phyloP scores from a whole-genome alignment of 345 rosid species.

The Camelina neglecta region DNA sequence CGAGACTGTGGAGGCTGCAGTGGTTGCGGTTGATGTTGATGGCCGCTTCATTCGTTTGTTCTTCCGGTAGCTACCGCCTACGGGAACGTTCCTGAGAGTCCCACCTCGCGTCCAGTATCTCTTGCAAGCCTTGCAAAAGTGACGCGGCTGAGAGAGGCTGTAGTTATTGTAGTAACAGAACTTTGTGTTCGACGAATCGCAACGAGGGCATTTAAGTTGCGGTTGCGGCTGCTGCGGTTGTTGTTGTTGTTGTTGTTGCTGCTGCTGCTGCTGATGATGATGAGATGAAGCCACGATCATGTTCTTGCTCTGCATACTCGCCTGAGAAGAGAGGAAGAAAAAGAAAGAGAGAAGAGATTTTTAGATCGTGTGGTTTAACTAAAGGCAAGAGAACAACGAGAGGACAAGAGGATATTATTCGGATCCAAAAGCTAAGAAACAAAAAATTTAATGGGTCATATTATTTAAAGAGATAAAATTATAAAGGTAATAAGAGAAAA shows the following conservation, averaged over 20 bases:
- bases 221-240: conserved; percentile 52
- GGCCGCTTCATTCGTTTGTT: conserved; percentile 68
- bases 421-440: conserved; percentile 64
- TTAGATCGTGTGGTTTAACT: conserved; percentile 47
- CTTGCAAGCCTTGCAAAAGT: conserved; percentile 80
- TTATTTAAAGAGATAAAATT: conserved; percentile 52
- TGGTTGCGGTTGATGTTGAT: conserved; percentile 33
- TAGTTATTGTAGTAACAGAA: conserved; percentile 86
- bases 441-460: conserved; percentile 57
- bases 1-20: conserved; percentile 29
- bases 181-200: conserved; percentile 76
- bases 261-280: conserved; percentile 15
- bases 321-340: conserved; percentile 34
- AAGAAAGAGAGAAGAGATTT: conserved; percentile 31
- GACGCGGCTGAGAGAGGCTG: conserved; percentile 72
- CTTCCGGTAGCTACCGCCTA: conserved; percentile 77
- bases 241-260: conserved; percentile 40
- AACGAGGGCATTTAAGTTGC: conserved; percentile 75
- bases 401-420: conserved; percentile 46
- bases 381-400: conserved; percentile 45
- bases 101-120: conserved; percentile 81
- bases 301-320: conserved; percentile 53
- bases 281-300: conserved; percentile 55
- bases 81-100: conserved; percentile 71
- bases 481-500: conserved; percentile 28